Base-by-base conservation (phyloP, 2,329 filamentous ascomycete genomes). In the Cercospora sojina region DNA sequence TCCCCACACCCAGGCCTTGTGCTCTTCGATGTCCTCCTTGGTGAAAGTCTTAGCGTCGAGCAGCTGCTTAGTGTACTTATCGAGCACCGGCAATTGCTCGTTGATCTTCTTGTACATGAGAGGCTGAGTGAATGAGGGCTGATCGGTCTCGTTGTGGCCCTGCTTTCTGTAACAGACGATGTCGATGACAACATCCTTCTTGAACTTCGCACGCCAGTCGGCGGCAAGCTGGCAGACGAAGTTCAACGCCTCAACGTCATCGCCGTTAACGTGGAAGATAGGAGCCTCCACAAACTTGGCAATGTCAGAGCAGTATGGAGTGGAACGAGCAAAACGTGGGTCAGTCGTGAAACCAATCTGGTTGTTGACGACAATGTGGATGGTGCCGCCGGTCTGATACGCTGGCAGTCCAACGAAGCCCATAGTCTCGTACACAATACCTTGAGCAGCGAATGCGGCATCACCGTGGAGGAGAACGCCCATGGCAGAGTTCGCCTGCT, bases 331-430 rank as follows among this genome's bases (percentile, higher is more conserved):
- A 81, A 97, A 99, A 77, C 95, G 92, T 73, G 95, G 95, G 78
- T 99, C 95, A 23, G 95, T 99, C 62, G 95, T 99, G 86, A 99
- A 99, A 80, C 95, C 95, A 79, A 99, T 99, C 86, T 99, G 95
- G 87, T 99, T 99, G 88, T 99, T 99, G 74, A 98, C 94, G 67
- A 99, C 89, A 72, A 99, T 86, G 82, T 99, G 95, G 75, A 99
- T 91, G 66, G 95, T 99, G 77, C 95, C 95, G 75, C 95, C 95
- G 62, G 95, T 98, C 58, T 96, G 97, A 84, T 97, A 99, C 73
- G 91, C 92, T 31, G 95, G 95, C 41, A 99, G 88, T 61, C 92
- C 91, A 83, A 97, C 91, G 88, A 99, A 97, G 70, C 95, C 95
- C 81, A 99, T 91, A 76, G 93, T 98, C 82, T 99, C 95, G 81